These are phyloP conservation scores for Backusella luteola DNA, from an alignment of 192 early-diverging fungal species.

Conservation along the genomic window DNA sequence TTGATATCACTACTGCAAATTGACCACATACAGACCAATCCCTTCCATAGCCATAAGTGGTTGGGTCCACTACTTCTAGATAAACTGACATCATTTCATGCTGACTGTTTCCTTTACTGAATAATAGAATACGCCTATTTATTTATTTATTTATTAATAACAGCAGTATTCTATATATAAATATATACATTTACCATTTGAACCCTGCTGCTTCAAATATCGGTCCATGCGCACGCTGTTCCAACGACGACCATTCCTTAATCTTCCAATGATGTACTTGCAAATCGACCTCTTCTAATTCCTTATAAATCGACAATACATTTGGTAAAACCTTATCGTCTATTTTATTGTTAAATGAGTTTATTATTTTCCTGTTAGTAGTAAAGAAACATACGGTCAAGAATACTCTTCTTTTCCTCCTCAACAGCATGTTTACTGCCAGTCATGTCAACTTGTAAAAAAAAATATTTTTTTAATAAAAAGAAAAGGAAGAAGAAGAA, in stretches of 20 bases:
- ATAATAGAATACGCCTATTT: constrained; percentile 81
- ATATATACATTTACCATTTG: constrained; percentile 14
- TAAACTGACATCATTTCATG: constrained; percentile 77
- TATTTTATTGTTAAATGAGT: neutral
- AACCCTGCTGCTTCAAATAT: constrained; percentile 17
- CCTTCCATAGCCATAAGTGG: constrained; percentile 40
- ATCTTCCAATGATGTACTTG: constrained; percentile 20
- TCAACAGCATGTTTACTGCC: constrained; percentile 1
- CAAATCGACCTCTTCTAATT: constrained; percentile 7
- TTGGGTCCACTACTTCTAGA: constrained; percentile 65
- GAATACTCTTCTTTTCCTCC: neutral
- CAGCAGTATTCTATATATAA: neutral
- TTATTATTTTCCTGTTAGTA: neutral
- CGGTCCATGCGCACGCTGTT: constrained; percentile 9
- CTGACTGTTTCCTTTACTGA: constrained; percentile 83
- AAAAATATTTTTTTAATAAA: neutral
- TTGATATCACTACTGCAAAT: constrained; percentile 78
- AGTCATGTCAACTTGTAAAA: neutral
- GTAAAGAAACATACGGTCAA: neutral
- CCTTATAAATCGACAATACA: constrained; percentile 1
- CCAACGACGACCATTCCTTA: constrained; percentile 11
- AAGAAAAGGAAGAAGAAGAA: neutral
- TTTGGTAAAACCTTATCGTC: neutral
- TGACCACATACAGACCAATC: constrained; percentile 83
- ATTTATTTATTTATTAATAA: neutral